These are phyloP conservation scores for Diaporthe eres DNA, from an alignment of 2,329 filamentous ascomycete genomes.

Conservation along the genomic window DNA sequence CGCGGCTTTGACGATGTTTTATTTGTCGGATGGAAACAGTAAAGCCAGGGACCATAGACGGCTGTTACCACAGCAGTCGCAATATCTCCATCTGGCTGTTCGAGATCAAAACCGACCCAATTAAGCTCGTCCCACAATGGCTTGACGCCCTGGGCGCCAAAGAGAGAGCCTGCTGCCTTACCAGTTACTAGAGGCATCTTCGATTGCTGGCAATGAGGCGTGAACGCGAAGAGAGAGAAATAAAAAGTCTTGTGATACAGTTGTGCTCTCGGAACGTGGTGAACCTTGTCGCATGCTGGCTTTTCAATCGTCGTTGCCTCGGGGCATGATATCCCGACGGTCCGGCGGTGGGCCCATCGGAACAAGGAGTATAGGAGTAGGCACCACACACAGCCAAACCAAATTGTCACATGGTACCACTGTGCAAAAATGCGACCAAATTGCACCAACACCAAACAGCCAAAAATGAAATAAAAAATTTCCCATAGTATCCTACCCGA, in stretches of 20 bases:
- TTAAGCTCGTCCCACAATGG: neutral
- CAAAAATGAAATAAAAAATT: no score
- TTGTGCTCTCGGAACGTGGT: no score
- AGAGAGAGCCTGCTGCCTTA: neutral
- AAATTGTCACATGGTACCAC: no score
- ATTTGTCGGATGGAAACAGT: neutral
- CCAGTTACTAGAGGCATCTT: neutral
- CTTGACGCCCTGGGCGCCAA: neutral
- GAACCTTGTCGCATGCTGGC: neutral
- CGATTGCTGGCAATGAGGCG: neutral
- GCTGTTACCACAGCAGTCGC: neutral
- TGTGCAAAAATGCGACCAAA: no score
- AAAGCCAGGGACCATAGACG: slow-evolving; percentile 11
- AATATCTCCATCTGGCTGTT: neutral
- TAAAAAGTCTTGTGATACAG: neutral
- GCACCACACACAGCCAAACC: neutral
- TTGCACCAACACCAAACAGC: no score
- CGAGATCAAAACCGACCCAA: neutral
- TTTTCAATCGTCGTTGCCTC: neutral
- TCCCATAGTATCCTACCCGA: no score
- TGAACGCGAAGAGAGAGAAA: neutral
- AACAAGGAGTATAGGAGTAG: neutral
- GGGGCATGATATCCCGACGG: slow-evolving; percentile 2
- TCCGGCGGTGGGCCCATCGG: neutral
- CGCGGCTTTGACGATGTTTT: neutral